Evolutionary conservation across 2,329 filamentous ascomycete genomes (phyloP).

Genomic region (Coleophoma eucalyptorum): DNA sequence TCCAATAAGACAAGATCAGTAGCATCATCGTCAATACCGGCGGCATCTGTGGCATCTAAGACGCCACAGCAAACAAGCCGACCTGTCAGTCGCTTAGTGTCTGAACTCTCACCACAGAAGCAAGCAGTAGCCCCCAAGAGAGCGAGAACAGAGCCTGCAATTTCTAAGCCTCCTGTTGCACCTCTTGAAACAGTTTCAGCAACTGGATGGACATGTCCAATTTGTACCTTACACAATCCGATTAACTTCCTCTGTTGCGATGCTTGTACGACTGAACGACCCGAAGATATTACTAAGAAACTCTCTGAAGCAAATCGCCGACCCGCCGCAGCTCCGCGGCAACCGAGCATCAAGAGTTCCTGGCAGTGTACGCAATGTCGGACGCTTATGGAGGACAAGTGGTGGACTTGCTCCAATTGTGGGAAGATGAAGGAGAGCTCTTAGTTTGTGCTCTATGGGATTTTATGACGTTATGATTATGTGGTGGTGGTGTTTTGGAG

Average conservation of each 20-base stretch:
- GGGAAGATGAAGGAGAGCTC: slow-evolving; percentile 50
- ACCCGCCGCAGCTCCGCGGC: slow-evolving; percentile 6
- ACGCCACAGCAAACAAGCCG: slow-evolving; percentile 7
- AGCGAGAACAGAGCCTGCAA: not conserved
- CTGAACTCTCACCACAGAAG: slow-evolving; percentile 16
- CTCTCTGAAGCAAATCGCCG: slow-evolving; percentile 10
- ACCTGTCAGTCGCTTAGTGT: slow-evolving; percentile 21
- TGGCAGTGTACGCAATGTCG: slow-evolving; percentile 53
- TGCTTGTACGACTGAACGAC: slow-evolving; percentile 46
- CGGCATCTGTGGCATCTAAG: not conserved
- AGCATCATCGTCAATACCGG: not conserved
- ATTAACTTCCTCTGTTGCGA: slow-evolving; percentile 48
- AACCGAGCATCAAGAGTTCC: slow-evolving; percentile 9
- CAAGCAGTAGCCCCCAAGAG: slow-evolving; percentile 10
- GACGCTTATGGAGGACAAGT: slow-evolving; percentile 46
- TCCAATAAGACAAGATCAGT: not conserved
- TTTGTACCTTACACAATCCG: slow-evolving; percentile 56
- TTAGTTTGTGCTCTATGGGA: slow-evolving; percentile 5
- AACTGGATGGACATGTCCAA: slow-evolving; percentile 52
- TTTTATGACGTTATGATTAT: no score
- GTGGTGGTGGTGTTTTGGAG: no score
- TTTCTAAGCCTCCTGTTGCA: not conserved
- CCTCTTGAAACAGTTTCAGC: slow-evolving; percentile 5
- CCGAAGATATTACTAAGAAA: slow-evolving; percentile 23
- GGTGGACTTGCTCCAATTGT: slow-evolving; percentile 55